phyloP scores from a whole-genome alignment of 2,329 filamentous ascomycete genomes.

The Ceratocystis lukuohia region DNA sequence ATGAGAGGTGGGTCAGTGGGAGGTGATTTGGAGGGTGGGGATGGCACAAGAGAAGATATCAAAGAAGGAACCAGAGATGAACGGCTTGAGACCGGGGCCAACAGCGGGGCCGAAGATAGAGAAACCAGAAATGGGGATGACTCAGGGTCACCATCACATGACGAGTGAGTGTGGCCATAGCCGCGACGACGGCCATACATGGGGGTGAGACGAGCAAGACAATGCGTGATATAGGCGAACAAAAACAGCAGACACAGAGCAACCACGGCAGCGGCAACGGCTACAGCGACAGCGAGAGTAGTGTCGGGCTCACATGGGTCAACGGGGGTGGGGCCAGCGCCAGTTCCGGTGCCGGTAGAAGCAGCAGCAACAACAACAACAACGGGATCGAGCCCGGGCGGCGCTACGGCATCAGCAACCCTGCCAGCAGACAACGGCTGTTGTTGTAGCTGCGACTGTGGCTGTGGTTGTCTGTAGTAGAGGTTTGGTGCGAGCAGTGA shows the following conservation, averaged over 20 bases:
- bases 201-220: not conserved
- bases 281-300: not conserved
- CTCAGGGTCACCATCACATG: not conserved
- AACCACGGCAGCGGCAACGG: not conserved
- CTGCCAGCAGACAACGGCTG: not conserved
- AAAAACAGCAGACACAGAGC: not conserved
- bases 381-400: not conserved
- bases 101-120: not conserved
- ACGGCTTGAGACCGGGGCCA: not conserved
- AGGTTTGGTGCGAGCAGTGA: not conserved
- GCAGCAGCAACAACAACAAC: not conserved
- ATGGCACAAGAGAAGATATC: not conserved
- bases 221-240: not conserved
- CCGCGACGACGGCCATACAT: not conserved
- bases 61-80: not conserved
- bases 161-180: not conserved
- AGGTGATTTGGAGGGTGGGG: not conserved
- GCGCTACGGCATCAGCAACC: not conserved
- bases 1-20: not conserved
- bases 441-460: not conserved
- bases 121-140: not conserved
- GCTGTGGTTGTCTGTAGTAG: not conserved
- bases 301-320: not conserved
- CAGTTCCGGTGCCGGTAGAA: not conserved
- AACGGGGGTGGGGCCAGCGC: not conserved